Evolutionary conservation across 257 asterid species (phyloP).

Genomic region (Eustoma russellianum): DNA sequence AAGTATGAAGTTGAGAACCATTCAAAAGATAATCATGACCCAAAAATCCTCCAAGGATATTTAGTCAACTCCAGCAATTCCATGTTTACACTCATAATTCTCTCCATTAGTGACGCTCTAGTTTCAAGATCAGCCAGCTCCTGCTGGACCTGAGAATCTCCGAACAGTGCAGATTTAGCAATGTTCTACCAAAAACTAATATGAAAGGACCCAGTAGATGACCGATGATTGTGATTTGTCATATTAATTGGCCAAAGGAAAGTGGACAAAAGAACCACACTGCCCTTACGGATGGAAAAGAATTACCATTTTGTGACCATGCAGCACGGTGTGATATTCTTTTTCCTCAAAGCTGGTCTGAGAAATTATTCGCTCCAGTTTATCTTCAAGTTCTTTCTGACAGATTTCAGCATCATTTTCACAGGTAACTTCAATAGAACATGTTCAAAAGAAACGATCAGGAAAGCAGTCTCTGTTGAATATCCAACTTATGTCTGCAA

Average conservation of each 20-base stretch:
- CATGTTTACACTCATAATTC: constrained; percentile 39
- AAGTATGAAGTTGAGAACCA: too few species aligned
- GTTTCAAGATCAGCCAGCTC: constrained; percentile 53
- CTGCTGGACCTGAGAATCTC: constrained; percentile 38
- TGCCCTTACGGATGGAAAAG: constrained; percentile 8
- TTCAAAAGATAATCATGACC: too few species aligned
- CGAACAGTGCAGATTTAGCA: constrained; percentile 7
- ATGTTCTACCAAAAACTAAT: neutral
- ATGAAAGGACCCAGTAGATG: neutral
- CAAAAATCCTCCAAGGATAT: constrained; percentile 45
- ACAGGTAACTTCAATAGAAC: constrained; percentile 4
- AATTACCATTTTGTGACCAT: constrained; percentile 44
- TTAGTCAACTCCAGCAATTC: constrained; percentile 62
- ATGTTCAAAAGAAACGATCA: constrained; percentile 7
- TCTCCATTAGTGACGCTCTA: constrained; percentile 44
- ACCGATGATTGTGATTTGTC: neutral
- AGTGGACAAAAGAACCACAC: neutral
- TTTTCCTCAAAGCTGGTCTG: constrained; percentile 36
- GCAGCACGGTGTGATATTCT: constrained; percentile 41
- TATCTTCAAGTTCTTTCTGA: constrained; percentile 23
- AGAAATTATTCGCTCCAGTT: constrained; percentile 38
- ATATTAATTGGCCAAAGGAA: neutral
- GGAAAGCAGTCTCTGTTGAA: too few species aligned
- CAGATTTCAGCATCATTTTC: constrained; percentile 25
- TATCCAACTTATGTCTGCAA: too few species aligned